Percentiles rank a stretch among this genome's conserved stretches.
These are phyloP conservation scores for Suillus subluteus DNA, from an alignment of 768 basidiomycete species.

Conservation along the genomic window DNA sequence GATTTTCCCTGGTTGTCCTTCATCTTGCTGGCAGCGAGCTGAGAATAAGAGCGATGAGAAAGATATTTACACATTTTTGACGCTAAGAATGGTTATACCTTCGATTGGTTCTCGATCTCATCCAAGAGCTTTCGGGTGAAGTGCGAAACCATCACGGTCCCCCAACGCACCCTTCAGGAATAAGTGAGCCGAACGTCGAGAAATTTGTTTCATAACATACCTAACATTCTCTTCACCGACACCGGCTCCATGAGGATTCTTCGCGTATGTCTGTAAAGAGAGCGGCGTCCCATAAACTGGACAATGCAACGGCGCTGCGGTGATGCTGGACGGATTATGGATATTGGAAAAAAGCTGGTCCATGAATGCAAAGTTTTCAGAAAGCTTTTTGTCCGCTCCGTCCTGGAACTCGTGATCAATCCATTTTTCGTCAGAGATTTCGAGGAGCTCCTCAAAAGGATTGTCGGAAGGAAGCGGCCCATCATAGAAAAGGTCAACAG, in stretches of 20 bases:
- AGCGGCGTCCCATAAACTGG: not conserved
- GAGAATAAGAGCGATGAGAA: conserved; percentile 1
- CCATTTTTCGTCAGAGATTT: not conserved
- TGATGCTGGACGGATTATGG: not conserved
- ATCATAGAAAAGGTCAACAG: conserved; percentile 18
- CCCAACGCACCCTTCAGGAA: conserved; percentile 13
- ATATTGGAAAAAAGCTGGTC: conserved; percentile 2
- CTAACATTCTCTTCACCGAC: conserved; percentile 4
- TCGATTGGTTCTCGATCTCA: not conserved
- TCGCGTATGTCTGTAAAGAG: not conserved
- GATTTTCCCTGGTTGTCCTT: conserved; percentile 3
- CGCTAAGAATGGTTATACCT: not conserved
- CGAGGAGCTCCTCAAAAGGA: conserved; percentile 8
- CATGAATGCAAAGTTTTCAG: conserved; percentile 8
- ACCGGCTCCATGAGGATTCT: not conserved
- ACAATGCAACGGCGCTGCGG: not conserved
- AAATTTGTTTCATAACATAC: not conserved
- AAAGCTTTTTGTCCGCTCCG: not conserved
- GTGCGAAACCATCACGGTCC: conserved; percentile 21
- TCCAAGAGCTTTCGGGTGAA: conserved; percentile 19
- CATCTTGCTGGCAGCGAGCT: conserved; percentile 12
- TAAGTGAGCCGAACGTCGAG: not conserved
- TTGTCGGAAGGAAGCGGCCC: conserved; percentile 8
- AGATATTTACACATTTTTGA: not conserved
- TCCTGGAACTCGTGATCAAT: not conserved